A percentile compares a stretch with the other conserved stretches of the same genome.
phyloP scores from a whole-genome alignment of 2,329 filamentous ascomycete genomes.

The Ophiocordyceps unilateralis region DNA sequence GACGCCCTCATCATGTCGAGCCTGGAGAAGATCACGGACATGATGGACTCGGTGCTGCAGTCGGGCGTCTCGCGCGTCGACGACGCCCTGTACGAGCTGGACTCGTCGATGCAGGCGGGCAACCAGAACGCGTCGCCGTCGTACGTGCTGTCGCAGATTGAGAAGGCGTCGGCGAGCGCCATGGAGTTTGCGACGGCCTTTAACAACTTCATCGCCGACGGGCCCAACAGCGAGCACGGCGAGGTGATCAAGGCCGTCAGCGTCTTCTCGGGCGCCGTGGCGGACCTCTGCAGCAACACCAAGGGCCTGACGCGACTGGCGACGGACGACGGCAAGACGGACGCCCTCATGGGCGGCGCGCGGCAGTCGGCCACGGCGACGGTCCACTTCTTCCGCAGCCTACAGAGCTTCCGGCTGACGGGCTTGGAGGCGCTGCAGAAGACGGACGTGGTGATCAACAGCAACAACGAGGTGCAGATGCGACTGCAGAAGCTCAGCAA shows the following conservation, averaged over 20 bases:
- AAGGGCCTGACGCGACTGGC: conserved; percentile 89
- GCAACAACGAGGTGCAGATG: conserved; percentile 90
- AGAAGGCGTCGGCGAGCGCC: conserved; percentile 84
- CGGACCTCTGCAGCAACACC: conserved; percentile 89
- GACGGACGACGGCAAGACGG: conserved; percentile 86
- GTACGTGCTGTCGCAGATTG: conserved; percentile 90
- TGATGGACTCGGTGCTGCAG: conserved; percentile 92
- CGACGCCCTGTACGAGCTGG: conserved; percentile 89
- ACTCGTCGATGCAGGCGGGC: conserved; percentile 94
- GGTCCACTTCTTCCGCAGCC: conserved; percentile 84
- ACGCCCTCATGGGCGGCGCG: conserved; percentile 67
- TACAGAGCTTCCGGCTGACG: conserved; percentile 87
- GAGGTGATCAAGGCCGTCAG: conserved; percentile 90
- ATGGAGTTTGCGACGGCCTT: conserved; percentile 97
- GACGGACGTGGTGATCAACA: conserved; percentile 93
- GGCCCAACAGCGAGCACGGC: conserved; percentile 73
- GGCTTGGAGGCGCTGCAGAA: conserved; percentile 81
- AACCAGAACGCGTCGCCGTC: conserved; percentile 95
- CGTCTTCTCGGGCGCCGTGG: conserved; percentile 74
- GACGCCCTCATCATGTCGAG: conserved; percentile 77
- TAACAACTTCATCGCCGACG: conserved; percentile 96
- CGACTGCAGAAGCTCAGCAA: conserved; percentile 89
- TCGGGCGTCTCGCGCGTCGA: conserved; percentile 86
- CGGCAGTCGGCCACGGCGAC: conserved; percentile 73
- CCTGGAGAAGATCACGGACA: conserved; percentile 85